A percentile compares a stretch with the other conserved stretches of the same genome.
Conservation (phyloP, 139 green algal species). For the Picochlorum sp. region DNA sequence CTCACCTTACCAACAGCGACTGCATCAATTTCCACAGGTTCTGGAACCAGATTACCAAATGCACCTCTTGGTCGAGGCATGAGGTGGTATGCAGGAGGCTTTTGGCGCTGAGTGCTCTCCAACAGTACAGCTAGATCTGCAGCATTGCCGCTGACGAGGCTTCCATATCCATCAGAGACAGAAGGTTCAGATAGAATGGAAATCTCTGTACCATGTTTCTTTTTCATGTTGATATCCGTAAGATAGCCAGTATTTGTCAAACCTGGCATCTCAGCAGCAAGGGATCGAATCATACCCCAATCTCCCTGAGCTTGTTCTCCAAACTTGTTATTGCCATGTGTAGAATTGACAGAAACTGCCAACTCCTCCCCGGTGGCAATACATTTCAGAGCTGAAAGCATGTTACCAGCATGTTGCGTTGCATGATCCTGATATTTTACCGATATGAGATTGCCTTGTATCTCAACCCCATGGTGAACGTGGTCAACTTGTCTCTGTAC, state of each 20-base stretch:
- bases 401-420: too few relatives aligned
- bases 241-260: conserved; percentile 6
- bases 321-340: not conserved
- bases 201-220: not conserved
- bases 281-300: conserved; percentile 40
- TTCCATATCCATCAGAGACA: conserved; percentile 36
- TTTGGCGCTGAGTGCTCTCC: conserved; percentile 10
- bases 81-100: conserved; percentile 15
- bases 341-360: not conserved
- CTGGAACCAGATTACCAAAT: conserved; percentile 21
- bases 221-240: not conserved
- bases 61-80: conserved; percentile 31
- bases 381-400: conserved; percentile 5
- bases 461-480: too few relatives aligned
- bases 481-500: not conserved
- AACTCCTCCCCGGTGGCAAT: not conserved
- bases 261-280: conserved; percentile 23
- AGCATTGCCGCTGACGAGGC: not conserved
- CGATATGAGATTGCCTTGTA: too few relatives aligned
- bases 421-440: too few relatives aligned
- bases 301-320: not conserved
- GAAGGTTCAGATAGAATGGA: not conserved
- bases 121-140: conserved; percentile 16
- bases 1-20: conserved; percentile 21
- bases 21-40: conserved; percentile 12